Percentiles rank a stretch among this genome's conserved stretches.
These are phyloP conservation scores for Tylopilus sp. DNA, from an alignment of 1,284 basidiomycete species.

Conservation along the genomic window DNA sequence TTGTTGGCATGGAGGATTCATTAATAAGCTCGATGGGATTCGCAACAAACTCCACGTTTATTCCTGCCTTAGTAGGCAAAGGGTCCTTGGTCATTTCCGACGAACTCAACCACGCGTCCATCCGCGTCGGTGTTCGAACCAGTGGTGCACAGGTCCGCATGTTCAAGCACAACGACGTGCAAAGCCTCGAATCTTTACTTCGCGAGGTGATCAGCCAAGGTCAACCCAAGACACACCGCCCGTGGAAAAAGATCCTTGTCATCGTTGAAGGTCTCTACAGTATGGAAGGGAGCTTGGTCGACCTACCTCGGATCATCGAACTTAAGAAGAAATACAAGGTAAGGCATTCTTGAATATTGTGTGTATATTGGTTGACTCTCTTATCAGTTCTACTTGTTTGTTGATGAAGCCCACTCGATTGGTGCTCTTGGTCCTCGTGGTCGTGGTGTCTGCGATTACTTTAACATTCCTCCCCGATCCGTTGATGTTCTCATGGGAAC, in stretches of 20 bases:
- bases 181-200: conserved; percentile 74
- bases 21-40: conserved; percentile 96
- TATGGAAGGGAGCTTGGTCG: conserved; percentile 94
- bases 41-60: conserved; percentile 94
- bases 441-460: conserved; percentile 95
- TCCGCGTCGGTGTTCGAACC: conserved; percentile 87
- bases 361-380: conserved; percentile 9
- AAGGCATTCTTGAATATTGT: conserved; percentile 13
- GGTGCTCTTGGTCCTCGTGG: conserved; percentile 93
- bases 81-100: conserved; percentile 96
- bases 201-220: conserved; percentile 95
- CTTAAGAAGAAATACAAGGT: conserved; percentile 97
- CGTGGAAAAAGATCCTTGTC: conserved; percentile 97
- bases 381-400: conserved; percentile 84
- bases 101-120: conserved; percentile 95
- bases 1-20: conserved; percentile 85
- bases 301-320: conserved; percentile 79
- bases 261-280: conserved; percentile 96
- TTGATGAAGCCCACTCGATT: conserved; percentile 97
- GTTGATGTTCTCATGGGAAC: conserved; percentile 98
- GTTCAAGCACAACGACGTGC: conserved; percentile 98
- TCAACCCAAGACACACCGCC: conserved; percentile 93
- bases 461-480: conserved; percentile 73
- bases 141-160: conserved; percentile 87
- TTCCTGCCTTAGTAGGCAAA: conserved; percentile 87